phyloP scores from a whole-genome alignment of 495 filamentous ascomycete genomes.

The Penicillium diatomitis region DNA sequence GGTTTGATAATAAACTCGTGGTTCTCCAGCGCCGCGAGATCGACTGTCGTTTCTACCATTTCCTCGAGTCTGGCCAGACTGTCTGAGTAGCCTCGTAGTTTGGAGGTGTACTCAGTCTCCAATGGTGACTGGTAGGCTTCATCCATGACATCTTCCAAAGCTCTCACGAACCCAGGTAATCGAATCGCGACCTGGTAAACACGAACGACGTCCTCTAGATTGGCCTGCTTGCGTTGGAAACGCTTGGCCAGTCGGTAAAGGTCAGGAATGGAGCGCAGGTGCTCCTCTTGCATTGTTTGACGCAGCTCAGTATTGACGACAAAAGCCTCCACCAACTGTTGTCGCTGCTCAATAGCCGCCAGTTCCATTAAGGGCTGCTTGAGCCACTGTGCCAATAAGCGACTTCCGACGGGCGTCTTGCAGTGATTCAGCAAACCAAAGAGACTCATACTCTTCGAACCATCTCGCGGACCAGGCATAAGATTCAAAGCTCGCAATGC shows the following conservation, averaged over 20 bases:
- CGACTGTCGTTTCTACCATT: constrained; percentile 98
- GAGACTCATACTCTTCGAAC: constrained; percentile 94
- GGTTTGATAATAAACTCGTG: constrained; percentile 99
- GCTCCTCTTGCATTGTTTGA: constrained; percentile 97
- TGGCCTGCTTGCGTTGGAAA: constrained; percentile 85
- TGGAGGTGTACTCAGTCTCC: constrained; percentile 79
- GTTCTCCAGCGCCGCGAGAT: constrained; percentile 89
- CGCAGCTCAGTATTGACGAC: constrained; percentile 86
- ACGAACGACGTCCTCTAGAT: constrained; percentile 88
- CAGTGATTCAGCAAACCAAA: constrained; percentile 95
- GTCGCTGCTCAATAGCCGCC: constrained; percentile 79
- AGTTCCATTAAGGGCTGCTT: constrained; percentile 96
- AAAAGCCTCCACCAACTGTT: constrained; percentile 93
- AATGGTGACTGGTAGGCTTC: constrained; percentile 83
- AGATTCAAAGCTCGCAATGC: constrained; percentile 90
- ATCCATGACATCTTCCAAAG: constrained; percentile 90
- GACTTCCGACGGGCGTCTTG: constrained; percentile 89
- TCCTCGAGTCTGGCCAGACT: constrained; percentile 82
- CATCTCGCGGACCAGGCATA: constrained; percentile 92
- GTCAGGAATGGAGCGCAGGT: constrained; percentile 88
- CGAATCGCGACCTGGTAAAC: constrained; percentile 92
- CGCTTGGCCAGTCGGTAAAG: constrained; percentile 89
- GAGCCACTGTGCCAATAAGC: constrained; percentile 89
- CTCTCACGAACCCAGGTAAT: constrained; percentile 79
- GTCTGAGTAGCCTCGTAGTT: constrained; percentile 65